These are phyloP conservation scores for Mikania micrantha DNA, from an alignment of 129 eudicot species.

Conservation along the genomic window DNA sequence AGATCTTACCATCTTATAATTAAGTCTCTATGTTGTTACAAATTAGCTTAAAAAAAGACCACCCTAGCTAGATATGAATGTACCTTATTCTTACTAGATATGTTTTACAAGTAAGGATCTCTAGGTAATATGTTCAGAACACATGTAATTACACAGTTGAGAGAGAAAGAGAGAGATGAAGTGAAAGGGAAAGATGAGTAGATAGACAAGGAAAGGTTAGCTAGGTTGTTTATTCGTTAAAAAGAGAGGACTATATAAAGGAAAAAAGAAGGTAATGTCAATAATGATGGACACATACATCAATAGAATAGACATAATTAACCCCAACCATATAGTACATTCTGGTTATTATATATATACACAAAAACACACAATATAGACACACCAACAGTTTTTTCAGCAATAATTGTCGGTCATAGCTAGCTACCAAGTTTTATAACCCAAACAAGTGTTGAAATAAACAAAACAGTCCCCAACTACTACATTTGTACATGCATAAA, in stretches of 20 bases:
- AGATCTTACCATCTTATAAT: conserved; percentile 41
- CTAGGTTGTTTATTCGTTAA: conserved; percentile 5
- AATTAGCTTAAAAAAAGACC: background rate
- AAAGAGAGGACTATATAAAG: conserved; percentile 18
- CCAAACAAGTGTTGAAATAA: background rate
- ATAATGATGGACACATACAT: background rate
- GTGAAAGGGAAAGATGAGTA: background rate
- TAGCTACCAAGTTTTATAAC: conserved; percentile 1
- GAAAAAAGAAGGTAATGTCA: background rate
- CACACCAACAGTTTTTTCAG: background rate
- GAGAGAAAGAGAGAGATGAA: background rate
- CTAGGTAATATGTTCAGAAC: conserved; percentile 23
- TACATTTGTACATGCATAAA: conserved; percentile 10
- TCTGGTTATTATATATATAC: background rate
- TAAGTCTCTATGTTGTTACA: background rate
- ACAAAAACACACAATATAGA: background rate
- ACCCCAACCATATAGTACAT: background rate
- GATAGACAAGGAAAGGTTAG: background rate
- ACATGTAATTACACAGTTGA: background rate
- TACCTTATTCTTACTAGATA: background rate
- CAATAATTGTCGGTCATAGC: background rate
- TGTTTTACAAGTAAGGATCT: background rate
- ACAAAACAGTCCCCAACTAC: background rate
- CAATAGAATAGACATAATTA: background rate
- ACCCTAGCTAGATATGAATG: background rate